These are phyloP conservation scores for Acer campestre DNA, from an alignment of 345 rosid genomes.

Conservation along the genomic window DNA sequence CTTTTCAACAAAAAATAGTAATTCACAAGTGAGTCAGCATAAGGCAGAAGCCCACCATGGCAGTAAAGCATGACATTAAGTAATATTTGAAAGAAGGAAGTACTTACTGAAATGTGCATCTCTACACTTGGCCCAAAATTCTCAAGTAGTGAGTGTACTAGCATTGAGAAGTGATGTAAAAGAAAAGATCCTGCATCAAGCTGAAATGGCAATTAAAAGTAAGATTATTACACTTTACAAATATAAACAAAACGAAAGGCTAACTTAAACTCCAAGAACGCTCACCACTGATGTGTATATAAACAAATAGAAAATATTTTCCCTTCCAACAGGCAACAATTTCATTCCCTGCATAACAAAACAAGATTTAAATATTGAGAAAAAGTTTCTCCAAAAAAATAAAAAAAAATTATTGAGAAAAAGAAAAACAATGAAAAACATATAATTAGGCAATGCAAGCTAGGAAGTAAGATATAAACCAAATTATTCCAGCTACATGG, in stretches of 20 bases:
- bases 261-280: constrained; percentile 14
- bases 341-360: constrained; percentile 65
- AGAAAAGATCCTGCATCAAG: constrained; percentile 81
- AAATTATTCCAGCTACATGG: background rate
- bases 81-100: constrained; percentile 1
- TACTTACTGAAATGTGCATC: constrained; percentile 87
- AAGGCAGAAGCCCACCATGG: background rate
- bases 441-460: background rate
- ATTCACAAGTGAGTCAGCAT: background rate
- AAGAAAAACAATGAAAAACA: background rate
- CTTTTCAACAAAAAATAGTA: background rate
- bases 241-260: background rate
- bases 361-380: background rate
- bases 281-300: constrained; percentile 73
- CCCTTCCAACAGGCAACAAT: constrained; percentile 73
- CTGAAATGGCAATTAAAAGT: constrained; percentile 41
- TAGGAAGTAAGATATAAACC: background rate
- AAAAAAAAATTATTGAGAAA: background rate
- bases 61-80: background rate
- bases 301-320: constrained; percentile 60
- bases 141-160: constrained; percentile 73
- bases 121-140: constrained; percentile 85
- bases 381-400: too few species aligned
- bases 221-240: constrained; percentile 17
- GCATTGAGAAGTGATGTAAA: constrained; percentile 72